phyloP scores from a whole-genome alignment of 805 yeast genomes.

The Barnettozyma siamensis region DNA sequence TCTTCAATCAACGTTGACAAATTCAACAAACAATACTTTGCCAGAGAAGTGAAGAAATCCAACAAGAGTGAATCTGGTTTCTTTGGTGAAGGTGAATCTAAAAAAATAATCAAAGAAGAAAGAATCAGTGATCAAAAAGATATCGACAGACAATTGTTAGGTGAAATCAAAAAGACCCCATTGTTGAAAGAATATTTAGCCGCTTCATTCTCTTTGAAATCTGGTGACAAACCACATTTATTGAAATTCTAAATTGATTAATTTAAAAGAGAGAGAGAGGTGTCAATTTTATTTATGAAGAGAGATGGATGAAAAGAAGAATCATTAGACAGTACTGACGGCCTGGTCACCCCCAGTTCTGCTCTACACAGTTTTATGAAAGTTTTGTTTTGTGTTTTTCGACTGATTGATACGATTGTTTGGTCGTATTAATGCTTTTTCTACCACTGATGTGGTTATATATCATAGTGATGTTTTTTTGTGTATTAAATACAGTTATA shows the following conservation, averaged over 20 bases:
- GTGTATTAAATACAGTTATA: slow-evolving; percentile 1
- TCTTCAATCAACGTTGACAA: slow-evolving; percentile 79
- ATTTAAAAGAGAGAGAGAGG: background rate
- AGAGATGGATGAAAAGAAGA: background rate
- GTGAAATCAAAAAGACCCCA: slow-evolving; percentile 96
- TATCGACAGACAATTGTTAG: slow-evolving; percentile 86
- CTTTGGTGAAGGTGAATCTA: slow-evolving; percentile 64
- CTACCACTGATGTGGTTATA: background rate
- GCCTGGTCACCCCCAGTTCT: background rate
- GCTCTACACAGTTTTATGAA: slow-evolving; percentile 2
- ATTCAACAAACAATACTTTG: slow-evolving; percentile 92
- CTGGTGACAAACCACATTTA: slow-evolving; percentile 97
- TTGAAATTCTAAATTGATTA: slow-evolving; percentile 83
- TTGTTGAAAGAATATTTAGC: slow-evolving; percentile 95
- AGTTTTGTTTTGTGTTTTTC: slow-evolving; percentile 3
- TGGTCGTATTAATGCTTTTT: too few relatives aligned
- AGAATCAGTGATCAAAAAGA: slow-evolving; percentile 95
- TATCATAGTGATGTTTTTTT: slow-evolving; percentile 1
- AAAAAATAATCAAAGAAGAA: slow-evolving; percentile 87
- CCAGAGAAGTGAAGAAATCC: slow-evolving; percentile 72
- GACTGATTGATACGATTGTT: slow-evolving; percentile 2
- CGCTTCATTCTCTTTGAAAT: slow-evolving; percentile 91
- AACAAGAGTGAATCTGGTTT: slow-evolving; percentile 88
- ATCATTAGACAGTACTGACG: background rate
- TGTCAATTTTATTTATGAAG: background rate